A percentile compares a stretch with the other conserved stretches of the same genome.
Conservation (phyloP, 805 yeast species). For the Tetrapisispora namnaoensis region DNA sequence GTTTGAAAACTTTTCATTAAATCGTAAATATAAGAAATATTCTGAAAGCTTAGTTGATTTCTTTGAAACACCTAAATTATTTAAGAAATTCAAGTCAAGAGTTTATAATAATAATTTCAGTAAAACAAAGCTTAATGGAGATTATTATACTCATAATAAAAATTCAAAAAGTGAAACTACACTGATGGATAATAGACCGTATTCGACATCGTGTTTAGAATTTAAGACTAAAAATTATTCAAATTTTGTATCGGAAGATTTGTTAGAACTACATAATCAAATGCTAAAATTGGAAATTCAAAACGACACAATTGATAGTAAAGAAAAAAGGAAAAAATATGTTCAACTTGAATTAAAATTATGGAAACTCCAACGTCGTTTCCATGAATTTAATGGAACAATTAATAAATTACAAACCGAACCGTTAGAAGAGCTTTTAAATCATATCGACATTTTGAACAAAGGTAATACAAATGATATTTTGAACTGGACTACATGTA, state of each 20-base stretch:
- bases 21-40: constrained; percentile 1
- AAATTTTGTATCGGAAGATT: constrained; percentile 22
- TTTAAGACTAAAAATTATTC: constrained; percentile 9
- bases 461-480: constrained; percentile 22
- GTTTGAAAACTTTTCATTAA: neutral
- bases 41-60: constrained; percentile 2
- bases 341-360: constrained; percentile 11
- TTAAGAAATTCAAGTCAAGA: constrained; percentile 1
- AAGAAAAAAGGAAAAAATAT: constrained; percentile 7
- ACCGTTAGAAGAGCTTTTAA: constrained; percentile 16
- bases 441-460: constrained; percentile 19
- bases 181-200: constrained; percentile 6
- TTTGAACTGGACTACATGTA: constrained; percentile 23
- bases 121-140: neutral
- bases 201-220: constrained; percentile 13
- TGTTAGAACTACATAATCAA: constrained; percentile 22
- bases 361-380: constrained; percentile 22
- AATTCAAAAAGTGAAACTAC: neutral
- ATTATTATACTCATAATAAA: neutral
- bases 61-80: constrained; percentile 12
- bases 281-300: constrained; percentile 1
- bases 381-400: constrained; percentile 11
- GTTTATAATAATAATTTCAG: neutral
- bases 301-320: neutral
- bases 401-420: constrained; percentile 9